These are phyloP conservation scores for Botrytis aclada DNA, from an alignment of 2,329 filamentous ascomycete species.

Conservation along the genomic window DNA sequence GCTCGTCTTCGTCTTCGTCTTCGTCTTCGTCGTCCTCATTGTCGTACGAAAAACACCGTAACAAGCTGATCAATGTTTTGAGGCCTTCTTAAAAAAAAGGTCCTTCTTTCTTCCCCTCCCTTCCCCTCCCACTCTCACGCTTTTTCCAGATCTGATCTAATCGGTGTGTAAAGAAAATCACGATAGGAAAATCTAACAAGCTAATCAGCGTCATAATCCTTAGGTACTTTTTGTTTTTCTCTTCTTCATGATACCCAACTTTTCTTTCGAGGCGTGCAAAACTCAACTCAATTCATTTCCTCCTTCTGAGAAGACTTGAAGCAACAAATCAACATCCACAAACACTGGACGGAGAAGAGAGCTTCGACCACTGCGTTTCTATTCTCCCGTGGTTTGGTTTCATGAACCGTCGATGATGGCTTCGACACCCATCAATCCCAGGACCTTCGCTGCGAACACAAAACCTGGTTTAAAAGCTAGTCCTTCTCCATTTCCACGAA, in stretches of 20 bases:
- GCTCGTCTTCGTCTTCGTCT: background rate
- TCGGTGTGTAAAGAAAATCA: background rate
- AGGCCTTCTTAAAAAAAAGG: background rate
- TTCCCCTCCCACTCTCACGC: background rate
- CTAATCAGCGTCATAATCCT: background rate
- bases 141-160: background rate
- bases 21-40: background rate
- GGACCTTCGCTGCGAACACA: conserved; percentile 36
- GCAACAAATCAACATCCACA: background rate
- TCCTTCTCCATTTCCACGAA: conserved; percentile 66
- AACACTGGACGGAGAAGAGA: conserved; percentile 5
- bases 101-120: background rate
- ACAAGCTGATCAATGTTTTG: background rate
- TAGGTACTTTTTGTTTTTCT: conserved; percentile 5
- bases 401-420: conserved; percentile 37
- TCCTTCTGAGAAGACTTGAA: background rate
- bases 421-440: conserved; percentile 37
- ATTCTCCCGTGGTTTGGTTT: background rate
- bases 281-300: background rate
- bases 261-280: background rate
- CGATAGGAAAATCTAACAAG: background rate
- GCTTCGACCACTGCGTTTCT: background rate
- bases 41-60: background rate
- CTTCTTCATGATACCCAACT: conserved; percentile 3
- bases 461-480: conserved; percentile 58